A percentile compares a stretch with the other conserved stretches of the same genome.
These are phyloP conservation scores for Panaeolus cyanescens DNA, from an alignment of 768 basidiomycete genomes.

Conservation along the genomic window DNA sequence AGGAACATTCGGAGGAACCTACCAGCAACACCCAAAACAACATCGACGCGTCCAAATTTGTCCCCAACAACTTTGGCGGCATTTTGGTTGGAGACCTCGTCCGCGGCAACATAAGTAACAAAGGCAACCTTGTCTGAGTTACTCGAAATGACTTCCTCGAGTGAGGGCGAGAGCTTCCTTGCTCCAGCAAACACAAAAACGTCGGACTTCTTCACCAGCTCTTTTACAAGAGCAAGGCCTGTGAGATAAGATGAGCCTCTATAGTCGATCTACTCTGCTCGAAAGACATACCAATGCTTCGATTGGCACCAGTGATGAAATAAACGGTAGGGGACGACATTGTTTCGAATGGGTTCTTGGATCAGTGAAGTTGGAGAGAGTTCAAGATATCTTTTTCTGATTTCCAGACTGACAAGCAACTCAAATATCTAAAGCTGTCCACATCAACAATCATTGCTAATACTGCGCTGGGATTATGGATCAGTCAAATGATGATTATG, in stretches of 20 bases:
- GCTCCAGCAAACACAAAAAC: neutral
- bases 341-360: neutral
- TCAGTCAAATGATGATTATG: too few relatives aligned
- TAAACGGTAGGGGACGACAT: neutral
- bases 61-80: conserved; percentile 1
- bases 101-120: conserved; percentile 6
- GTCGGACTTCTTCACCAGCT: neutral
- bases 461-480: too few relatives aligned
- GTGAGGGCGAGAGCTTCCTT: neutral
- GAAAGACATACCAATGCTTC: conserved; percentile 5
- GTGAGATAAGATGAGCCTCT: neutral
- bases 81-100: conserved; percentile 4
- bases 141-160: neutral
- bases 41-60: conserved; percentile 1
- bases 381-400: neutral
- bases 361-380: neutral
- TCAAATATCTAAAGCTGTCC: too few relatives aligned
- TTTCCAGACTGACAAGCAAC: too few relatives aligned
- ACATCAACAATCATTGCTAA: too few relatives aligned
- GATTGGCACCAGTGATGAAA: conserved; percentile 7
- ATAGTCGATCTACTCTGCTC: too few relatives aligned
- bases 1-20: neutral
- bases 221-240: neutral
- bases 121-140: conserved; percentile 2
- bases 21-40: neutral